Conservation (phyloP, 164 flowering plant genomes). For the Nymphaea thermarum region DNA sequence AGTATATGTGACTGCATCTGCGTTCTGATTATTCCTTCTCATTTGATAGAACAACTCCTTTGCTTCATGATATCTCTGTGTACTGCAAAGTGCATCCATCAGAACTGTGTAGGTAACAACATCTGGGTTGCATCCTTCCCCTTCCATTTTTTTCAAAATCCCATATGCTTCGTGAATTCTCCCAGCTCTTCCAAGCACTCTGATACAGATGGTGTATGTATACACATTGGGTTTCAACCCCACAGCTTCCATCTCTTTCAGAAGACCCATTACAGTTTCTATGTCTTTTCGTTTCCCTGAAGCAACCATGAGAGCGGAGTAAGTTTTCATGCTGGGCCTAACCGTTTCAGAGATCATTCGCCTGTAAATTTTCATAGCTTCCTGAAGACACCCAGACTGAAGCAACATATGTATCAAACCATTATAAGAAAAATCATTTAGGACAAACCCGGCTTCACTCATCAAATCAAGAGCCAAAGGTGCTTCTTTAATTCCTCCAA, state of each 20-base stretch:
- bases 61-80: slow-evolving; percentile 51
- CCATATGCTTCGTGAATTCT: slow-evolving; percentile 58
- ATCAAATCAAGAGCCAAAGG: slow-evolving; percentile 52
- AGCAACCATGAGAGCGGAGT: slow-evolving; percentile 90
- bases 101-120: slow-evolving; percentile 85
- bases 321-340: slow-evolving; percentile 83
- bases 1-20: slow-evolving; percentile 78
- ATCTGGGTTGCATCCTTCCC: slow-evolving; percentile 81
- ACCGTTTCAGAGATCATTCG: slow-evolving; percentile 63
- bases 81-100: slow-evolving; percentile 71
- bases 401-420: slow-evolving; percentile 79
- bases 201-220: slow-evolving; percentile 82
- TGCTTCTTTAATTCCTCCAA: slow-evolving; percentile 59
- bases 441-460: slow-evolving; percentile 52
- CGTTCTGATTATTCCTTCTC: slow-evolving; percentile 58
- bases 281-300: slow-evolving; percentile 66
- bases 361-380: slow-evolving; percentile 66
- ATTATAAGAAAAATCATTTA: slow-evolving; percentile 81
- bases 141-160: slow-evolving; percentile 65
- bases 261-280: slow-evolving; percentile 52
- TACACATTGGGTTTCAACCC: slow-evolving; percentile 83
- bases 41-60: slow-evolving; percentile 55
- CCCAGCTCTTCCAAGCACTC: slow-evolving; percentile 75
- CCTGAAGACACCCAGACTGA: slow-evolving; percentile 48
- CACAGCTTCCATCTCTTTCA: slow-evolving; percentile 69